Base-by-base conservation (phyloP, 495 filamentous ascomycete genomes). In the Ramalina intermedia region DNA sequence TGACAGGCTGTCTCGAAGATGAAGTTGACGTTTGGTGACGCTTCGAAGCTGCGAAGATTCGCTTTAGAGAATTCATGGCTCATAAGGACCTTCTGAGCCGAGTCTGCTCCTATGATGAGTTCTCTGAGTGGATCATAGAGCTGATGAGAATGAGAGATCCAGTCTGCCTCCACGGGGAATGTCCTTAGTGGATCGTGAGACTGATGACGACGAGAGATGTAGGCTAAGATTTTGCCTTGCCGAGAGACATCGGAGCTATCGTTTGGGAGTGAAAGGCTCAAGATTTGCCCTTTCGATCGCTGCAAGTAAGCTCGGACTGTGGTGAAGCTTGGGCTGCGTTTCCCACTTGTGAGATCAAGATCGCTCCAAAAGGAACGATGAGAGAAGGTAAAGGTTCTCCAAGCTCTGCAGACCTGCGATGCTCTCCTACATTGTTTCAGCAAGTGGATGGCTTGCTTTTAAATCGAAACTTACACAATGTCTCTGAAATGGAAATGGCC, bases 371-470 rank as follows among this genome's bases (percentile, higher is more conserved):
- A 57, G 8, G 58, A 50, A 0, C 66, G 61, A 37, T 64, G 55
- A 1, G 66, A 67, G 35, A 58, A 60, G 4, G 79, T 56, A 36
- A 74, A 69, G 4, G 53, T 50, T 14, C 64, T 57, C 78, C 78
- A 81, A 44, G 56, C 47, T 58, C 70, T 73, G 8, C 68, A 75
- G 6, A 81, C 76, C 0, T 73, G 67, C 7, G 73, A 58, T 36
- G 72, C 67, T 29, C 59, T 64, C 12, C 74, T 75, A 12, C 26
- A 23, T 6, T 21, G 4, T 4, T 17, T 53, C 4, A 53, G 38
- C 18, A 33, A 23, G 16, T 6, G 33, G 8, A 18, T 5, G n/a
- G 8, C 37, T 8, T 35, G 9, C 12, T 33, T 23, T 36, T 21
- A 2, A 3, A 33, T 20, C 26, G n/a, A 8, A 21, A 60, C 69